Conservation (phyloP, 1,139 yeast species). For the Debaryomyces nepalensis region DNA sequence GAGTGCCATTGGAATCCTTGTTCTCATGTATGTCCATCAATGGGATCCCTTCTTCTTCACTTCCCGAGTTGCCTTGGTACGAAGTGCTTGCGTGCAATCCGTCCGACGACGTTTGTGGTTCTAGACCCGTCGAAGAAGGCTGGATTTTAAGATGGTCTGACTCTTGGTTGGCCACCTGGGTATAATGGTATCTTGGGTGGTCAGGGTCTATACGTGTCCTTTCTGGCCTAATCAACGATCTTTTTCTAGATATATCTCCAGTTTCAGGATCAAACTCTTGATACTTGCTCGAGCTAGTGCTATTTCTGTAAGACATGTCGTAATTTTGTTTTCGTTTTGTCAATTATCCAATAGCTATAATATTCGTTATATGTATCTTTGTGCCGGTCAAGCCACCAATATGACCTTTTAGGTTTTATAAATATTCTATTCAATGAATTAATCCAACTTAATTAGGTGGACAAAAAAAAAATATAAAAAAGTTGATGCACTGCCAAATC, state of each 20-base stretch:
- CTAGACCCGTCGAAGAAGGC: conserved; percentile 77
- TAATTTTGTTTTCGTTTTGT: neutral
- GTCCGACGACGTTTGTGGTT: conserved; percentile 47
- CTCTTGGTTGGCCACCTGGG: conserved; percentile 78
- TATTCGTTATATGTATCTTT: conserved; percentile 2
- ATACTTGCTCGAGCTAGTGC: conserved; percentile 29
- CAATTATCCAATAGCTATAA: no score
- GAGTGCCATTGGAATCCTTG: conserved; percentile 20
- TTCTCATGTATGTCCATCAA: conserved; percentile 40
- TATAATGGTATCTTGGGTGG: conserved; percentile 79
- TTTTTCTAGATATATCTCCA: conserved; percentile 56
- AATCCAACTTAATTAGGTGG: neutral
- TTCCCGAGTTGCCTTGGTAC: conserved; percentile 13
- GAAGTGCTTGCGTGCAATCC: conserved; percentile 13
- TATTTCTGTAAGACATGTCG: conserved; percentile 22
- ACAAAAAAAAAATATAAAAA: conserved; percentile 3
- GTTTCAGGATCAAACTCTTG: conserved; percentile 55
- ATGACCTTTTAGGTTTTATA: conserved; percentile 1
- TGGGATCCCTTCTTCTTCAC: conserved; percentile 50
- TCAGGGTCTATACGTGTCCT: conserved; percentile 67
- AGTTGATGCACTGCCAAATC: neutral
- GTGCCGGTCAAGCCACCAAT: neutral
- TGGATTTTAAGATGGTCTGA: conserved; percentile 63
- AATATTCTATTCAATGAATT: conserved; percentile 4
- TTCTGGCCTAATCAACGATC: conserved; percentile 80